Conservation (phyloP, 2,329 filamentous ascomycete species). For the Massarina eburnea region DNA sequence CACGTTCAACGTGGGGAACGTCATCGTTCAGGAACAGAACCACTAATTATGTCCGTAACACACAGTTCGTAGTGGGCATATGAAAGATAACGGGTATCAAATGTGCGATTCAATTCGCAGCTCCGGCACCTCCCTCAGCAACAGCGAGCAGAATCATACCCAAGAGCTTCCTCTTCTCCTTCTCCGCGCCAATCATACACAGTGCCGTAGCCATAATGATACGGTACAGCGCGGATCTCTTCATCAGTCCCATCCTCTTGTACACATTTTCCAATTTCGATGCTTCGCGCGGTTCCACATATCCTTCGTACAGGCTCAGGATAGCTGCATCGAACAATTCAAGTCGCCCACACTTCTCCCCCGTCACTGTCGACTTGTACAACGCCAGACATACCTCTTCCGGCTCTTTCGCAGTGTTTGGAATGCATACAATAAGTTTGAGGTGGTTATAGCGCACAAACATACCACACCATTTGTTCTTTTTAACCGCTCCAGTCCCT, state of each 20-base stretch:
- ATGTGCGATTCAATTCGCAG: too few relatives aligned
- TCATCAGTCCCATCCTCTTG: constrained; percentile 14
- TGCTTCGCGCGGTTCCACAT: constrained; percentile 6
- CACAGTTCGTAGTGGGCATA: too few relatives aligned
- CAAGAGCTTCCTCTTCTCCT: constrained; percentile 32
- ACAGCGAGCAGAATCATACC: constrained; percentile 10
- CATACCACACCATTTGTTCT: constrained; percentile 21
- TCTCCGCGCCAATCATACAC: constrained; percentile 37
- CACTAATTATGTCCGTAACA: neutral
- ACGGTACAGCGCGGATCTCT: constrained; percentile 27
- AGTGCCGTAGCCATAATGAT: constrained; percentile 35
- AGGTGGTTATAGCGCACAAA: constrained; percentile 32
- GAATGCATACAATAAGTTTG: constrained; percentile 31
- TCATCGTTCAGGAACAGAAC: neutral
- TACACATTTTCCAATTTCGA: neutral
- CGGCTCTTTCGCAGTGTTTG: neutral
- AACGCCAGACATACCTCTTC: constrained; percentile 21
- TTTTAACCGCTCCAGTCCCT: constrained; percentile 31
- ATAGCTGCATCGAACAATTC: constrained; percentile 30
- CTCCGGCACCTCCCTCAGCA: constrained; percentile 14
- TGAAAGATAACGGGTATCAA: too few relatives aligned
- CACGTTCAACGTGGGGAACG: neutral
- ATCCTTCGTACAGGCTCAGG: constrained; percentile 16
- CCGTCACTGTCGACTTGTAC: constrained; percentile 29
- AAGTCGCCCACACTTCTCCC: constrained; percentile 28